These are phyloP conservation scores for Plasmodium ovale DNA, from an alignment of 169 alveolate species.

Conservation along the genomic window DNA sequence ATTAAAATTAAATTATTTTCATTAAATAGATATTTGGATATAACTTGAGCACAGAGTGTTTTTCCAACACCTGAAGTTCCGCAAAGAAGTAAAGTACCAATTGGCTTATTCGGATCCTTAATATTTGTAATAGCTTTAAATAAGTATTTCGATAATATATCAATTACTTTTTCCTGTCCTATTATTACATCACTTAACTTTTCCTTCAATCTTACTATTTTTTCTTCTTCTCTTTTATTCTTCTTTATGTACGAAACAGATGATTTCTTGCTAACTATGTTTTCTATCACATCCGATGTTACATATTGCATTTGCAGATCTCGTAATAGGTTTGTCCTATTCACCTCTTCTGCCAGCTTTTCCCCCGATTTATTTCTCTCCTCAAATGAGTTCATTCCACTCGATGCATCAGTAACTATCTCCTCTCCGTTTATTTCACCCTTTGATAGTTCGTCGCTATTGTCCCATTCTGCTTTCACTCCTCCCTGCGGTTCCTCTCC, in stretches of 20 bases:
- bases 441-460: too few species aligned
- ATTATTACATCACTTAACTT: slow-evolving; percentile 75
- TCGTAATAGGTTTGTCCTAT: not conserved
- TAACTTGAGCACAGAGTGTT: slow-evolving; percentile 91
- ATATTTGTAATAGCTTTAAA: slow-evolving; percentile 88
- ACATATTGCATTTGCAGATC: slow-evolving; percentile 74
- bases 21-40: slow-evolving; percentile 88
- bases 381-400: not conserved
- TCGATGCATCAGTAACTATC: not conserved
- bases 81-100: slow-evolving; percentile 89
- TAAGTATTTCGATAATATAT: slow-evolving; percentile 77
- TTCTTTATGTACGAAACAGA: slow-evolving; percentile 58
- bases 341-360: not conserved
- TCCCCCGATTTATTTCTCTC: not conserved
- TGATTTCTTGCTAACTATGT: slow-evolving; percentile 63
- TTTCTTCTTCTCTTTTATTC: slow-evolving; percentile 69
- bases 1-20: slow-evolving; percentile 85
- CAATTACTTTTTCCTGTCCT: slow-evolving; percentile 75
- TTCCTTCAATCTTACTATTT: slow-evolving; percentile 55
- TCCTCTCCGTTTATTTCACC: too few species aligned
- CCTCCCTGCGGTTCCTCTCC: too few species aligned
- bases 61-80: slow-evolving; percentile 94
- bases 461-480: not conserved
- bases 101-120: slow-evolving; percentile 91
- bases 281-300: slow-evolving; percentile 73